These are phyloP conservation scores for Hondaea fermentalgiana DNA, from an alignment of 108 stramenopile species.

Conservation along the genomic window DNA sequence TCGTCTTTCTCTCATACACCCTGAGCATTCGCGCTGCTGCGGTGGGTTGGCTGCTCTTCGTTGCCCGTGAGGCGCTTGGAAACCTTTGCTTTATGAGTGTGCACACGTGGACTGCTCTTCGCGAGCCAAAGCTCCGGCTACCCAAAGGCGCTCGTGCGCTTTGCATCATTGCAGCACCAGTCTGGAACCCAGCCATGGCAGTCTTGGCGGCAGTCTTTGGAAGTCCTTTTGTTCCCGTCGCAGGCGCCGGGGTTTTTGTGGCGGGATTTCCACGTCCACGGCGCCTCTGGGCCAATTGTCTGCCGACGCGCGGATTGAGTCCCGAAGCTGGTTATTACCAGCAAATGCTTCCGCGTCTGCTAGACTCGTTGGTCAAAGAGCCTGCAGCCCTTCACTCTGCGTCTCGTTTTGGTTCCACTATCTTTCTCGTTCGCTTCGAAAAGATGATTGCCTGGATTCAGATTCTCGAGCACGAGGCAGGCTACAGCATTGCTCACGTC, in stretches of 20 bases:
- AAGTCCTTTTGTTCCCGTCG: not conserved
- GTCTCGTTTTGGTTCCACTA: not conserved
- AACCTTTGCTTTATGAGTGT: not conserved
- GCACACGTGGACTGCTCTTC: not conserved
- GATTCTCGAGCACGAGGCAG: not conserved
- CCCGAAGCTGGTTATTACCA: not conserved
- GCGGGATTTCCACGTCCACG: not conserved
- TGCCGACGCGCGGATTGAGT: no score
- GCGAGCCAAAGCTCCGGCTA: not conserved
- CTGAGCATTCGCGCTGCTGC: not conserved
- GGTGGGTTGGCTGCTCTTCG: not conserved
- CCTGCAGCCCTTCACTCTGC: not conserved
- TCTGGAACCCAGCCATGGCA: not conserved
- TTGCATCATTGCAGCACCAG: not conserved
- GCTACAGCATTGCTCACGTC: not conserved
- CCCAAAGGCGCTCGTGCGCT: not conserved
- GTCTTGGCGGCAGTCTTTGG: not conserved
- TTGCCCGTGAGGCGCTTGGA: not conserved
- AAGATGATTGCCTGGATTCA: slow-evolving; percentile 4
- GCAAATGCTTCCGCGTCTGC: not conserved
- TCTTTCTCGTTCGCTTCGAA: not conserved
- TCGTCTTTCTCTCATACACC: not conserved
- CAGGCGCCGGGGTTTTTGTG: not conserved
- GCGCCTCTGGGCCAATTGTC: not conserved
- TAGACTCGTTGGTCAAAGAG: not conserved